Conservation (phyloP, 1,139 yeast species). For the Debaryomycetaceae sp. region DNA sequence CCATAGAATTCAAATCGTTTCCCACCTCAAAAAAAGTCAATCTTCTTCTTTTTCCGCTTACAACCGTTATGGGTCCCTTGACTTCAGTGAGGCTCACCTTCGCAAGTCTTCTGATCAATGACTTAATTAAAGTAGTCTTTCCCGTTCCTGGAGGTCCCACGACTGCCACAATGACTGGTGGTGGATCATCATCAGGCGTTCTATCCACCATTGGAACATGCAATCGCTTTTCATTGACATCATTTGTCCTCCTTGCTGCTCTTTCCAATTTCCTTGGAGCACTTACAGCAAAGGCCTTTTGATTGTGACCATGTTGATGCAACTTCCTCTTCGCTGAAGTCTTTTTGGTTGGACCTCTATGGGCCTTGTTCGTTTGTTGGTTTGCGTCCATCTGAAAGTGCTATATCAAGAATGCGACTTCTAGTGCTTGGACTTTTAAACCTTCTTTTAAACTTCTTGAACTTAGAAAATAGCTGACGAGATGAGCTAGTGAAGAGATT, state of each 20-base stretch:
- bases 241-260: conserved; percentile 81
- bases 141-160: conserved; percentile 99
- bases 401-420: neutral
- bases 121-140: conserved; percentile 87
- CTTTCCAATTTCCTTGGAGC: conserved; percentile 88
- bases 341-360: conserved; percentile 53
- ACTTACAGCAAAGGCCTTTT: conserved; percentile 90
- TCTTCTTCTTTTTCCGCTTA: conserved; percentile 90
- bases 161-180: conserved; percentile 93
- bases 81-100: conserved; percentile 82
- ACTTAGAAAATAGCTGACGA: neutral
- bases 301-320: conserved; percentile 89
- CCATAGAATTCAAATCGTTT: conserved; percentile 92
- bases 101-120: conserved; percentile 83
- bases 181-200: conserved; percentile 96
- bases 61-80: conserved; percentile 97
- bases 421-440: neutral
- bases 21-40: conserved; percentile 90
- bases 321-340: conserved; percentile 79
- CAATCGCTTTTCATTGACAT: conserved; percentile 76
- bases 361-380: conserved; percentile 58
- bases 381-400: conserved; percentile 1
- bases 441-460: neutral
- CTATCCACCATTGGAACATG: conserved; percentile 98
- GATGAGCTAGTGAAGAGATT: conserved; percentile 1